phyloP scores from a whole-genome alignment of 192 early-diverging fungal genomes.

The Rhizophlyctis rosea region DNA sequence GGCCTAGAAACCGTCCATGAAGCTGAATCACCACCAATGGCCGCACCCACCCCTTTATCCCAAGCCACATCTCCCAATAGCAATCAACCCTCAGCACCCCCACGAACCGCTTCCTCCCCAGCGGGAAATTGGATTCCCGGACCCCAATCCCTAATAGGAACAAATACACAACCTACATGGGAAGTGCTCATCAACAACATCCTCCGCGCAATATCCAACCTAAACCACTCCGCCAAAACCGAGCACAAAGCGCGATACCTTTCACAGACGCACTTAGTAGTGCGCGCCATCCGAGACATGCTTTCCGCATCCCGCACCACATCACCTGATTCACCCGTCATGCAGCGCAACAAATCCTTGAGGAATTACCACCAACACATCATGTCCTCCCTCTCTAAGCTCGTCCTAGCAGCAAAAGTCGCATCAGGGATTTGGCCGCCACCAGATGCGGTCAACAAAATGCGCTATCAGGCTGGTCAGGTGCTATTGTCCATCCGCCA shows the following conservation, averaged over 20 bases:
- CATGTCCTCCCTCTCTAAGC: slow-evolving; percentile 75
- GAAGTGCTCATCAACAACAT: slow-evolving; percentile 49
- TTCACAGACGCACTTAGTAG: slow-evolving; percentile 54
- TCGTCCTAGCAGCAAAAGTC: slow-evolving; percentile 77
- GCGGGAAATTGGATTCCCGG: slow-evolving; percentile 29
- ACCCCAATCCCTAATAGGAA: slow-evolving; percentile 28
- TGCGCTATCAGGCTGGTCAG: slow-evolving; percentile 78
- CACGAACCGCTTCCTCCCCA: background rate
- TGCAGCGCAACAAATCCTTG: slow-evolving; percentile 63
- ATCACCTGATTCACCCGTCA: slow-evolving; percentile 62
- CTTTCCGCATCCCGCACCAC: slow-evolving; percentile 76
- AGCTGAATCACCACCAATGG: background rate
- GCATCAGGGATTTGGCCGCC: slow-evolving; percentile 89
- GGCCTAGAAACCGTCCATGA: no score
- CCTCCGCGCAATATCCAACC: slow-evolving; percentile 40
- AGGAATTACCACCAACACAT: slow-evolving; percentile 72
- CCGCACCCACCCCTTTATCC: background rate
- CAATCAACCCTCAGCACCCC: background rate
- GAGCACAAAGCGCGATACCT: slow-evolving; percentile 57
- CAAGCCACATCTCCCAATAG: no score
- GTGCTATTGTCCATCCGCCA: slow-evolving; percentile 75
- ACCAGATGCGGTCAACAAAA: slow-evolving; percentile 74
- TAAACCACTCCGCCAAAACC: slow-evolving; percentile 39
- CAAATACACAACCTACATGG: slow-evolving; percentile 36
- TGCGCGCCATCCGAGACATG: slow-evolving; percentile 80